A percentile compares a stretch with the other conserved stretches of the same genome.
These are phyloP conservation scores for Moesziomyces sp. DNA, from an alignment of 1,284 basidiomycete genomes.

Conservation along the genomic window DNA sequence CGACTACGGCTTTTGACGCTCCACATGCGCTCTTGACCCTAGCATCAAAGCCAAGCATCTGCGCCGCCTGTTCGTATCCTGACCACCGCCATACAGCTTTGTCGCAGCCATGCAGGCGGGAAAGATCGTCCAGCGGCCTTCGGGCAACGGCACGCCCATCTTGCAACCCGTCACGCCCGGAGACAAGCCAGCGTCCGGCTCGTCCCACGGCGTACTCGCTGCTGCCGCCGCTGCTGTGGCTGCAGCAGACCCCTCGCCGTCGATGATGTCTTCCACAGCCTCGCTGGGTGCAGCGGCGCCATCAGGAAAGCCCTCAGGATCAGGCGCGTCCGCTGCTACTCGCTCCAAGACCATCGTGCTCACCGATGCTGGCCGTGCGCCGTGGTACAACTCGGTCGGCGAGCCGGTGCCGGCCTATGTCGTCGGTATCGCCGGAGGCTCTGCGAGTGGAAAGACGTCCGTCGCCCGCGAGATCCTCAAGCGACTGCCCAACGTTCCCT, in stretches of 20 bases:
- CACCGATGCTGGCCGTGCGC: conserved; percentile 66
- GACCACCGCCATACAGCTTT: neutral
- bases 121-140: conserved; percentile 33
- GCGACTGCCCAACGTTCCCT: conserved; percentile 62
- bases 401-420: conserved; percentile 75
- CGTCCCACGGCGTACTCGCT: conserved; percentile 23
- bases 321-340: conserved; percentile 21
- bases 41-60: neutral
- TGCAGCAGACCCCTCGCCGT: conserved; percentile 4
- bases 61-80: neutral
- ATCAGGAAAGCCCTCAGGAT: conserved; percentile 9
- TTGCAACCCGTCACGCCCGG: conserved; percentile 28
- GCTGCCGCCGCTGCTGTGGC: conserved; percentile 27
- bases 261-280: conserved; percentile 11
- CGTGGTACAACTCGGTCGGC: conserved; percentile 80
- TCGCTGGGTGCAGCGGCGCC: conserved; percentile 11
- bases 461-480: conserved; percentile 58
- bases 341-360: conserved; percentile 53
- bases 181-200: conserved; percentile 12
- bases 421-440: conserved; percentile 91
- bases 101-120: conserved; percentile 31
- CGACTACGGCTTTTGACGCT: neutral
- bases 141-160: conserved; percentile 49
- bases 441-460: conserved; percentile 89
- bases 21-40: neutral